These are phyloP conservation scores for Raphidocelis subcapitata DNA, from an alignment of 139 green algal genomes.

Conservation along the genomic window DNA sequence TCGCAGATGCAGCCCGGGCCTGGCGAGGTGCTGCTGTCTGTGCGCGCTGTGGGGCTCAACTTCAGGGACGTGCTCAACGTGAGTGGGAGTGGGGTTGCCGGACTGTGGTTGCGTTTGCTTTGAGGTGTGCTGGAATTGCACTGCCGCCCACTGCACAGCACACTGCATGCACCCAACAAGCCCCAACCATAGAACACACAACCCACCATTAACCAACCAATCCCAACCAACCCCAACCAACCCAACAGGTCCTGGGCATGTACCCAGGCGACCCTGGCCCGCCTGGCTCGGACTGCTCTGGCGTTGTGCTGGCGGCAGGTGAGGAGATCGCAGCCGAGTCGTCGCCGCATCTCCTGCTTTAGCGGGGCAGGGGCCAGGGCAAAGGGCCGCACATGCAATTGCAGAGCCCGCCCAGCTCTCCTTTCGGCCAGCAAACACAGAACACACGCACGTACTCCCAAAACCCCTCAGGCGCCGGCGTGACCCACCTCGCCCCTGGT, in stretches of 20 bases:
- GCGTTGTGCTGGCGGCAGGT: constrained; percentile 60
- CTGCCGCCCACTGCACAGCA: constrained; percentile 11
- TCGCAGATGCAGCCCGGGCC: constrained; percentile 24
- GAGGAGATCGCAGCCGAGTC: no score
- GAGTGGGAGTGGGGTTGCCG: neutral
- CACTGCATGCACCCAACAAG: constrained; percentile 25
- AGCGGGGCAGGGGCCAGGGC: no score
- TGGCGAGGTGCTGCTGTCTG: constrained; percentile 51
- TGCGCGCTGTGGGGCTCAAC: constrained; percentile 83
- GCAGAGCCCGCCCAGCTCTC: neutral
- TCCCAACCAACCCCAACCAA: no score
- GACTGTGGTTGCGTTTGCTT: neutral
- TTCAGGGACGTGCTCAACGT: constrained; percentile 86
- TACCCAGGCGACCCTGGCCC: constrained; percentile 86
- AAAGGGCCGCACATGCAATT: no score
- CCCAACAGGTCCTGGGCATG: constrained; percentile 73
- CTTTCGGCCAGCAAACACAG: no score
- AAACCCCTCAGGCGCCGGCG: constrained; percentile 1
- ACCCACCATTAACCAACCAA: constrained; percentile 31
- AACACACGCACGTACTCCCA: no score
- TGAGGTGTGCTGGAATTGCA: neutral
- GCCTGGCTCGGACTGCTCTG: constrained; percentile 74
- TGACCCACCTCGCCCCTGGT: constrained; percentile 33
- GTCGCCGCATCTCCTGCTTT: no score
- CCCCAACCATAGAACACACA: no score